Evolutionary conservation across 441 rosid genomes (phyloP).

Genomic region (Melastoma candidum): DNA sequence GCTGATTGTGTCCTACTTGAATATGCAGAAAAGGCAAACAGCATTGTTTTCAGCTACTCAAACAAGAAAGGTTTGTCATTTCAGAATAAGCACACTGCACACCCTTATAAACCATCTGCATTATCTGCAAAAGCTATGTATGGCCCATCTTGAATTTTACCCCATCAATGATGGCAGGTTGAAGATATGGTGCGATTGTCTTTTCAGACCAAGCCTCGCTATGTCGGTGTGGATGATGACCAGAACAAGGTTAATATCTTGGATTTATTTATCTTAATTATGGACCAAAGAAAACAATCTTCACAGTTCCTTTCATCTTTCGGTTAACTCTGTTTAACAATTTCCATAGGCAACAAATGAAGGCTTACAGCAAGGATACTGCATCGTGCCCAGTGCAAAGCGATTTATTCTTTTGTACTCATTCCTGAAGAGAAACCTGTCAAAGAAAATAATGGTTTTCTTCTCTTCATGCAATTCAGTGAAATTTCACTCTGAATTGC

Average conservation of each 20-base stretch:
- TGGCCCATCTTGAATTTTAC: neutral
- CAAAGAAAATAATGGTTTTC: slow-evolving; percentile 96
- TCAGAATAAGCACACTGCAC: neutral
- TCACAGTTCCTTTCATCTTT: too few relatives aligned
- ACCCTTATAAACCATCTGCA: too few relatives aligned
- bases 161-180: slow-evolving; percentile 35
- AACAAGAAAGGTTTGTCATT: slow-evolving; percentile 61
- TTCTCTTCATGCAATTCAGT: slow-evolving; percentile 97
- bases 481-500: slow-evolving; percentile 77
- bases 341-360: slow-evolving; percentile 78
- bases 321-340: neutral
- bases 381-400: slow-evolving; percentile 75
- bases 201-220: slow-evolving; percentile 70
- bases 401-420: slow-evolving; percentile 83
- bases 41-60: slow-evolving; percentile 97
- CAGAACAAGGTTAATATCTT: slow-evolving; percentile 58
- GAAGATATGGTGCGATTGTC: slow-evolving; percentile 94
- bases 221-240: slow-evolving; percentile 88
- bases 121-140: too few relatives aligned
- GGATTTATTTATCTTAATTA: neutral
- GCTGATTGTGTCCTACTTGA: slow-evolving; percentile 22
- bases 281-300: too few relatives aligned
- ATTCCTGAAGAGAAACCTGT: slow-evolving; percentile 75
- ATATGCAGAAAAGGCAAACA: slow-evolving; percentile 85
- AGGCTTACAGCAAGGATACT: slow-evolving; percentile 90